Conservation (phyloP, 441 rosid species). For the Flueggea neowawraea region DNA sequence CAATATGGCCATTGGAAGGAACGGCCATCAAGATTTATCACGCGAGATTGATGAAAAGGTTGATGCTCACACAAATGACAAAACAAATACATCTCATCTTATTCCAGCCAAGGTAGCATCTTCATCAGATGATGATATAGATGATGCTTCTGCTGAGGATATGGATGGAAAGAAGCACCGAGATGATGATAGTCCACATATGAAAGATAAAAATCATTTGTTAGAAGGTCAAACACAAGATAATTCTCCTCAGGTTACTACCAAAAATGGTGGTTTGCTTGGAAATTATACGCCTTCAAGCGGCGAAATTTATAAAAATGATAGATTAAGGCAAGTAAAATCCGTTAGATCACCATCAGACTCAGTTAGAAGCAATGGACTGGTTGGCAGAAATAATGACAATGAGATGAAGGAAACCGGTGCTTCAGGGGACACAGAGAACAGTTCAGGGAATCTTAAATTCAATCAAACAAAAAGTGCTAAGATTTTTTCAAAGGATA, state of each 20-base stretch:
- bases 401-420: constrained; percentile 25
- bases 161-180: constrained; percentile 23
- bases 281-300: constrained; percentile 51
- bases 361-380: constrained; percentile 32
- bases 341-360: constrained; percentile 58
- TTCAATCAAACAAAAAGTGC: constrained; percentile 22
- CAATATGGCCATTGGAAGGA: constrained; percentile 21
- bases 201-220: constrained; percentile 26
- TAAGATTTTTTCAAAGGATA: too few relatives aligned
- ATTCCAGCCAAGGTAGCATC: too few relatives aligned
- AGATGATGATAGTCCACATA: constrained; percentile 14
- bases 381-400: constrained; percentile 56
- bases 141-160: constrained; percentile 14
- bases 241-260: constrained; percentile 37
- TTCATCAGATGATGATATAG: background rate
- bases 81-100: too few relatives aligned
- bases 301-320: constrained; percentile 33
- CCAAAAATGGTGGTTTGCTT: constrained; percentile 33
- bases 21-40: constrained; percentile 17
- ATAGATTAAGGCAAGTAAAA: constrained; percentile 53
- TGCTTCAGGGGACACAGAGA: constrained; percentile 13
- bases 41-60: too few relatives aligned
- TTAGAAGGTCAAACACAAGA: constrained; percentile 28
- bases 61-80: too few relatives aligned
- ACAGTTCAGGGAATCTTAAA: constrained; percentile 5